Percentiles rank a stretch among this genome's conserved stretches.
Conservation (phyloP, 768 basidiomycete genomes). For the Sistotremastrum niveocremeum region DNA sequence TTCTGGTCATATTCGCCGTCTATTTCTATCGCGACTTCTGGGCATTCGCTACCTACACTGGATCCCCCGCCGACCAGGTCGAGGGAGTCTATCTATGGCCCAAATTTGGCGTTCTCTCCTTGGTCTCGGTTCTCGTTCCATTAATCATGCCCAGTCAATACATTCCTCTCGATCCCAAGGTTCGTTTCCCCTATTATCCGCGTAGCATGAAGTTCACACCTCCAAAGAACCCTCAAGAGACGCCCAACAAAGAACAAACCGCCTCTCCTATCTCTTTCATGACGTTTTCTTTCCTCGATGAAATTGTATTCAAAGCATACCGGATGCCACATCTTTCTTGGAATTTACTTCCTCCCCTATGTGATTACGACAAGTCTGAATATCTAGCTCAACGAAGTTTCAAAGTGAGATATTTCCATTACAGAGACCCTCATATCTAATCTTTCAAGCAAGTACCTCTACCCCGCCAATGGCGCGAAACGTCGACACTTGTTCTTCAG, state of each 20-base stretch:
- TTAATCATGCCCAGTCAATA: slow-evolving; percentile 43
- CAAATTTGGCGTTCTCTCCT: slow-evolving; percentile 31
- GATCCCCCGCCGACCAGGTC: slow-evolving; percentile 31
- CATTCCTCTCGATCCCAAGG: slow-evolving; percentile 41
- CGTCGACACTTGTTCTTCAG: slow-evolving; percentile 33
- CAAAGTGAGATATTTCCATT: slow-evolving; percentile 16
- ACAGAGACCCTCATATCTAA: slow-evolving; percentile 15
- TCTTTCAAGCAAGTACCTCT: slow-evolving; percentile 20
- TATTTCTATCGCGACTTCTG: slow-evolving; percentile 47
- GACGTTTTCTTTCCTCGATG: slow-evolving; percentile 28
- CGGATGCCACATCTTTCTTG: slow-evolving; percentile 17
- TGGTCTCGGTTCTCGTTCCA: slow-evolving; percentile 37
- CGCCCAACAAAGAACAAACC: slow-evolving; percentile 34
- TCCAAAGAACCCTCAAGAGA: slow-evolving; percentile 18
- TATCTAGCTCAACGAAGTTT: slow-evolving; percentile 21
- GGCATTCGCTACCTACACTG: slow-evolving; percentile 43
- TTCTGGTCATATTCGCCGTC: slow-evolving; percentile 33
- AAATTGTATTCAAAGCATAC: slow-evolving; percentile 18
- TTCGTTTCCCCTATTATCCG: slow-evolving; percentile 8
- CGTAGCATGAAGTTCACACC: slow-evolving; percentile 1
- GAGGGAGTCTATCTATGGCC: slow-evolving; percentile 42
- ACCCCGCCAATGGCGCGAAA: slow-evolving; percentile 26
- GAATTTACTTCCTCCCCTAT: slow-evolving; percentile 22
- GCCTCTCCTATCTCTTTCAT: slow-evolving; percentile 30
- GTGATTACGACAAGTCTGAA: slow-evolving; percentile 17